These are phyloP conservation scores for Hypsizygus ulmarius DNA, from an alignment of 1,284 basidiomycete genomes.

Conservation along the genomic window DNA sequence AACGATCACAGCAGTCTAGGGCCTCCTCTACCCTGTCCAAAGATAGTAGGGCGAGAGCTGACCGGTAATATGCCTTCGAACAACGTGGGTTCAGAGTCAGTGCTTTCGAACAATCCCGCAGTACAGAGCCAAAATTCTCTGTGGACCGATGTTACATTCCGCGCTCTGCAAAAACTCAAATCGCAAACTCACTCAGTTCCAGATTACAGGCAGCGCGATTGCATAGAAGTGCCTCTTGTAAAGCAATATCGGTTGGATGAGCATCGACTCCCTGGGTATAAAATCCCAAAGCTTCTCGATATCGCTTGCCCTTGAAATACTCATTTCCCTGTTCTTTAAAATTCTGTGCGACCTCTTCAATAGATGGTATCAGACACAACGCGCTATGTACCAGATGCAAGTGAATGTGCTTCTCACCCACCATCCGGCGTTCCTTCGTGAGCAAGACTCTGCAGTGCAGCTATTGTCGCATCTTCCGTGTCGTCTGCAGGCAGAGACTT, in stretches of 20 bases:
- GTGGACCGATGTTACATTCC: not conserved
- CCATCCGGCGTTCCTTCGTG: slow-evolving; percentile 94
- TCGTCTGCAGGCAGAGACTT: slow-evolving; percentile 74
- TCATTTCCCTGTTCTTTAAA: slow-evolving; percentile 97
- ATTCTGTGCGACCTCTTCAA: slow-evolving; percentile 81
- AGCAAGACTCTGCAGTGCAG: slow-evolving; percentile 83
- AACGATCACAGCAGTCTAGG: slow-evolving; percentile 73
- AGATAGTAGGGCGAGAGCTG: slow-evolving; percentile 70
- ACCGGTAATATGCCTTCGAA: slow-evolving; percentile 84
- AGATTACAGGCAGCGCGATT: slow-evolving; percentile 95
- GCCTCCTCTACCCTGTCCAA: slow-evolving; percentile 78
- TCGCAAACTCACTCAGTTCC: slow-evolving; percentile 64
- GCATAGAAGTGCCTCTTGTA: slow-evolving; percentile 74
- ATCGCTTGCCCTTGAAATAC: slow-evolving; percentile 85
- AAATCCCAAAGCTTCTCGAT: slow-evolving; percentile 85
- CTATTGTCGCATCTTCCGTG: slow-evolving; percentile 62
- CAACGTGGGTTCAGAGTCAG: slow-evolving; percentile 61
- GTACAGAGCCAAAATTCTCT: slow-evolving; percentile 87
- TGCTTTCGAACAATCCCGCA: slow-evolving; percentile 80
- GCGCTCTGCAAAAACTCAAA: not conserved
- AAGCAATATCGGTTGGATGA: slow-evolving; percentile 59
- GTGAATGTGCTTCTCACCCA: slow-evolving; percentile 42
- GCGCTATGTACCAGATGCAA: not conserved
- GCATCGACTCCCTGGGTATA: slow-evolving; percentile 90
- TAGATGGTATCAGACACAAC: slow-evolving; percentile 1